Conservation (phyloP, 176 grass and related monocot genomes). For the Poa annua region DNA sequence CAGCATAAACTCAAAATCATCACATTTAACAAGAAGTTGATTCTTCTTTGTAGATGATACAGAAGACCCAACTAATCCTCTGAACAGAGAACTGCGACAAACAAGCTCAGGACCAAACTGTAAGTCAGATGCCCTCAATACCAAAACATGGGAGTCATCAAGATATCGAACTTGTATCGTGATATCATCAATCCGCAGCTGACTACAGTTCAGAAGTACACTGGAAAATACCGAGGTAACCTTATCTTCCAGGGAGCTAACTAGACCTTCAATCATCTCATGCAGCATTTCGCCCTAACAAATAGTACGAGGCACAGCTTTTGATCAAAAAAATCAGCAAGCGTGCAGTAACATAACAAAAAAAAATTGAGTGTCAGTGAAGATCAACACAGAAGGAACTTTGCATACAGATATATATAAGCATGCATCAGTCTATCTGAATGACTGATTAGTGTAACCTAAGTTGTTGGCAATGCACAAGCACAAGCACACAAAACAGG, state of each 20-base stretch:
- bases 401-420: background rate
- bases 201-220: conserved; percentile 58
- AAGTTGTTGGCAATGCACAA: background rate
- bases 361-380: background rate
- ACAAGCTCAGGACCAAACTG: conserved; percentile 57
- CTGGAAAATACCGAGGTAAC: conserved; percentile 47
- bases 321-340: conserved; percentile 21
- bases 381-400: background rate
- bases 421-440: background rate
- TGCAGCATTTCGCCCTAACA: conserved; percentile 74
- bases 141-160: conserved; percentile 49
- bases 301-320: conserved; percentile 13
- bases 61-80: conserved; percentile 61
- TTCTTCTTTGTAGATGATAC: conserved; percentile 58
- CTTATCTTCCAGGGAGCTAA: conserved; percentile 56
- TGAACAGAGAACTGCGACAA: conserved; percentile 62
- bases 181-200: conserved; percentile 54
- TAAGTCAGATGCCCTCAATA: conserved; percentile 51
- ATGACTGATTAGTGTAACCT: background rate
- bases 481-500: background rate
- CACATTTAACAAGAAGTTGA: conserved; percentile 55
- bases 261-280: conserved; percentile 59
- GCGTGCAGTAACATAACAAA: background rate
- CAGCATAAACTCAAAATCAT: conserved; percentile 55
- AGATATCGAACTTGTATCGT: conserved; percentile 51